phyloP scores from a whole-genome alignment of 2,329 filamentous ascomycete species.

The Aspergillus quadricinctus region DNA sequence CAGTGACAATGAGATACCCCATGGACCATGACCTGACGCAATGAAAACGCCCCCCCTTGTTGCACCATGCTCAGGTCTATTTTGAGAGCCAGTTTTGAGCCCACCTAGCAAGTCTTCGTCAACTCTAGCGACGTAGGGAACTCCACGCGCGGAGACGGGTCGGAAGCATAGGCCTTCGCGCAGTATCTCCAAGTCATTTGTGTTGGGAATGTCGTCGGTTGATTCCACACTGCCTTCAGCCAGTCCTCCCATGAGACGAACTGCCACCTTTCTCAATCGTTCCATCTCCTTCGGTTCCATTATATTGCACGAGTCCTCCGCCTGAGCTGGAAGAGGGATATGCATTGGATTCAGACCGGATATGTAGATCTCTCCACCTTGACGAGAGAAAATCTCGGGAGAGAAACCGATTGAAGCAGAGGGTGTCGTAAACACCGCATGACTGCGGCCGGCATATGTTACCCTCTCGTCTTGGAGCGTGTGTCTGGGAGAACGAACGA shows the following conservation, averaged over 20 bases:
- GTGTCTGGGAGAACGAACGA: conserved; percentile 57
- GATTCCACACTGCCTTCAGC: conserved; percentile 8
- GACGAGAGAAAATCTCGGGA: conserved; percentile 66
- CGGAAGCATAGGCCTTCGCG: conserved; percentile 68
- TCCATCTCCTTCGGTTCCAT: conserved; percentile 42
- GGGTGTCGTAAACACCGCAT: conserved; percentile 65
- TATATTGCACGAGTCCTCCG: conserved; percentile 34
- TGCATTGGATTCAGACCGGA: conserved; percentile 63
- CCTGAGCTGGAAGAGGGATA: conserved; percentile 56
- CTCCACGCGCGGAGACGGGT: conserved; percentile 61
- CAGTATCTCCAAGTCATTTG: conserved; percentile 57
- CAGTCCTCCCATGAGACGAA: conserved; percentile 31
- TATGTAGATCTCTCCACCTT: conserved; percentile 66
- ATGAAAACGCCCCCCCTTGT: conserved; percentile 60
- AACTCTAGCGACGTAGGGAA: conserved; percentile 59
- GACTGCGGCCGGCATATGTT: conserved; percentile 49
- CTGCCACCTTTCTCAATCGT: conserved; percentile 27
- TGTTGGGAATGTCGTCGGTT: conserved; percentile 25
- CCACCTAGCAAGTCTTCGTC: conserved; percentile 54
- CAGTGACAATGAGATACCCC: conserved; percentile 63
- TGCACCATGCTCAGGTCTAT: conserved; percentile 39
- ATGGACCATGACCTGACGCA: conserved; percentile 69
- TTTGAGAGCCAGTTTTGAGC: conserved; percentile 38
- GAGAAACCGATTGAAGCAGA: conserved; percentile 52
- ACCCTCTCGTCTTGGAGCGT: conserved; percentile 25